phyloP scores from a whole-genome alignment of 495 filamentous ascomycete genomes.

The Aspergillus diversus region DNA sequence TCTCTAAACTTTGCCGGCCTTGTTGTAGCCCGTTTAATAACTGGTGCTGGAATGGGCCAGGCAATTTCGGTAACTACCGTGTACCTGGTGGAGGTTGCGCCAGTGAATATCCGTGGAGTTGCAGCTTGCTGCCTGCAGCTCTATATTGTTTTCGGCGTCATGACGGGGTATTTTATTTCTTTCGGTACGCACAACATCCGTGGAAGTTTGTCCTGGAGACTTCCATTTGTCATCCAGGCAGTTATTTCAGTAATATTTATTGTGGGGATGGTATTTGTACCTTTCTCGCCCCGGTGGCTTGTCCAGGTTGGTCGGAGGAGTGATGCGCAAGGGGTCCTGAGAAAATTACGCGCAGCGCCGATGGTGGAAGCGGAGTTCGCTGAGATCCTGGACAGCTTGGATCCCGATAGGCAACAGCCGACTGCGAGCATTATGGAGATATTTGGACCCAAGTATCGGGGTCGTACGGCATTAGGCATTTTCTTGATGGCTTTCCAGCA shows the following conservation, averaged over 20 bases:
- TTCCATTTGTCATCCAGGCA: constrained; percentile 17
- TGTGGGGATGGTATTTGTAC: constrained; percentile 14
- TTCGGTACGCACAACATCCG: constrained; percentile 17
- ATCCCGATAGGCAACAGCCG: constrained; percentile 12
- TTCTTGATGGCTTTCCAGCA: constrained; percentile 27
- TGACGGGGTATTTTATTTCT: constrained; percentile 17
- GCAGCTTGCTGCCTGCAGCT: constrained; percentile 17
- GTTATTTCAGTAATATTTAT: constrained; percentile 7
- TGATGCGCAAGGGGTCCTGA: constrained; percentile 7
- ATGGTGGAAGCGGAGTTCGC: constrained; percentile 9
- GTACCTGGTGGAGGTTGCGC: constrained; percentile 20
- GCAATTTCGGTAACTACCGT: constrained; percentile 23
- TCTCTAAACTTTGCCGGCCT: constrained; percentile 20
- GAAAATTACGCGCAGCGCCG: neutral
- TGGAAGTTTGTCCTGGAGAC: constrained; percentile 5
- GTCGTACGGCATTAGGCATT: constrained; percentile 19
- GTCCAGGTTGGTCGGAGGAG: constrained; percentile 5
- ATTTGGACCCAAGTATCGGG: constrained; percentile 17
- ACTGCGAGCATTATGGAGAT: constrained; percentile 20
- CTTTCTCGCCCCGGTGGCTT: constrained; percentile 19
- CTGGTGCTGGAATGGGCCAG: constrained; percentile 20
- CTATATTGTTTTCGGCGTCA: constrained; percentile 17
- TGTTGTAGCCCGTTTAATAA: constrained; percentile 19
- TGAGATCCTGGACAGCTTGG: constrained; percentile 16
- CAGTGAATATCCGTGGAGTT: constrained; percentile 14